Conservation (phyloP, 306 rosid species). For the Oemleria cerasiformis region DNA sequence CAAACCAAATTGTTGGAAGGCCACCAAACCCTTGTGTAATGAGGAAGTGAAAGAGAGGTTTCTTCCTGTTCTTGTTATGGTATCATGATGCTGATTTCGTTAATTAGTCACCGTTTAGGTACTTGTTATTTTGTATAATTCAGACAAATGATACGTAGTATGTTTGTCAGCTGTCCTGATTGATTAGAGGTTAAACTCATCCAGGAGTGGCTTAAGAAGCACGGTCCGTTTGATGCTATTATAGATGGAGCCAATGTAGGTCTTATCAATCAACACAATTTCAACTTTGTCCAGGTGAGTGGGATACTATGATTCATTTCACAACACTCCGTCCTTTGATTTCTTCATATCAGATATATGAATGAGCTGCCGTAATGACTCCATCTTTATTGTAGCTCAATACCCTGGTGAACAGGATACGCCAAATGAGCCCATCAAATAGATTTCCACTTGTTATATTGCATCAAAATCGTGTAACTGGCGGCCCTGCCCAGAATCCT, state of each 20-base stretch:
- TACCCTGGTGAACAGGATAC: slow-evolving; percentile 49
- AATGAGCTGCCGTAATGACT: slow-evolving; percentile 24
- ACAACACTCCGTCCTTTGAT: background rate
- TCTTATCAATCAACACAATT: slow-evolving; percentile 36
- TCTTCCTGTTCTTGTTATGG: slow-evolving; percentile 17
- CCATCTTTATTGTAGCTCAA: slow-evolving; percentile 61
- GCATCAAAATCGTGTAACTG: slow-evolving; percentile 64
- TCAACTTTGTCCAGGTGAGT: slow-evolving; percentile 70
- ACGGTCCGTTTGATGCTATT: slow-evolving; percentile 88
- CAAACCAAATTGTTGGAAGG: background rate
- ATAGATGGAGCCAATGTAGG: slow-evolving; percentile 92
- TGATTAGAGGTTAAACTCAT: slow-evolving; percentile 51
- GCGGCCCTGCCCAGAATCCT: slow-evolving; percentile 69
- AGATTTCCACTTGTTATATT: slow-evolving; percentile 82
- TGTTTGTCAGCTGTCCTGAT: slow-evolving; percentile 30
- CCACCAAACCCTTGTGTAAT: background rate
- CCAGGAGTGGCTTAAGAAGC: slow-evolving; percentile 77
- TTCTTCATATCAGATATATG: slow-evolving; percentile 6
- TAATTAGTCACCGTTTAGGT: slow-evolving; percentile 13
- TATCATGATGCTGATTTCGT: slow-evolving; percentile 11
- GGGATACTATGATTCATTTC: slow-evolving; percentile 14
- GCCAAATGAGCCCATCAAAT: slow-evolving; percentile 67
- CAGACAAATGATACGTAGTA: slow-evolving; percentile 22
- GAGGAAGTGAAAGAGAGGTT: background rate
- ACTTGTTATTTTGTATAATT: slow-evolving; percentile 25